phyloP scores from a whole-genome alignment of 1,284 basidiomycete species.

The Coniferiporia weirii region DNA sequence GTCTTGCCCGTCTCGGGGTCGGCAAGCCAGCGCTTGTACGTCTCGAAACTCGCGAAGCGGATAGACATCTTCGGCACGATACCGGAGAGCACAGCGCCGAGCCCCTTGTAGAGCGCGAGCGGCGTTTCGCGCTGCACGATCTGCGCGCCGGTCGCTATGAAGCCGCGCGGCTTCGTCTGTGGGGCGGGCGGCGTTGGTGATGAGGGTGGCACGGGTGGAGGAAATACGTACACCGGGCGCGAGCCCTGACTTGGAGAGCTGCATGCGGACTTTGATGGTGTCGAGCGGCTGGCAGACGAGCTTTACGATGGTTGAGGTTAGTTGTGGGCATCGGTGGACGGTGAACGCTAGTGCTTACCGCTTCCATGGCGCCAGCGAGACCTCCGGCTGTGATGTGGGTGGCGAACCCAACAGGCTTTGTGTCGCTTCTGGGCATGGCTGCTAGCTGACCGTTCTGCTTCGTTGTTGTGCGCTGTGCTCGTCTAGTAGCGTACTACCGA shows the following conservation, averaged over 20 bases:
- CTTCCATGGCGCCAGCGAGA: conserved; percentile 87
- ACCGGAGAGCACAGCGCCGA: conserved; percentile 94
- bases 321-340: background rate
- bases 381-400: conserved; percentile 92
- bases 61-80: conserved; percentile 99
- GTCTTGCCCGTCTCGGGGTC: conserved; percentile 71
- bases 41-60: conserved; percentile 96
- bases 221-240: conserved; percentile 68
- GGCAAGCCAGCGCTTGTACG: conserved; percentile 83
- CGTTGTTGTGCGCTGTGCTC: background rate
- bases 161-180: conserved; percentile 88
- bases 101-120: conserved; percentile 95
- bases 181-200: background rate
- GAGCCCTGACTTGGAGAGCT: conserved; percentile 67
- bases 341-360: conserved; percentile 47
- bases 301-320: conserved; percentile 31
- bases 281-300: conserved; percentile 62
- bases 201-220: background rate
- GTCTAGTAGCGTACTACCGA: background rate
- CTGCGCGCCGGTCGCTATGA: conserved; percentile 86
- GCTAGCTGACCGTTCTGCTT: background rate
- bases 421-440: conserved; percentile 56
- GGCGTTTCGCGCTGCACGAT: conserved; percentile 92
- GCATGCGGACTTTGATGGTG: conserved; percentile 72
- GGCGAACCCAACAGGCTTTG: conserved; percentile 76